These are phyloP conservation scores for Dothistroma pini DNA, from an alignment of 2,329 filamentous ascomycete genomes.

Conservation along the genomic window DNA sequence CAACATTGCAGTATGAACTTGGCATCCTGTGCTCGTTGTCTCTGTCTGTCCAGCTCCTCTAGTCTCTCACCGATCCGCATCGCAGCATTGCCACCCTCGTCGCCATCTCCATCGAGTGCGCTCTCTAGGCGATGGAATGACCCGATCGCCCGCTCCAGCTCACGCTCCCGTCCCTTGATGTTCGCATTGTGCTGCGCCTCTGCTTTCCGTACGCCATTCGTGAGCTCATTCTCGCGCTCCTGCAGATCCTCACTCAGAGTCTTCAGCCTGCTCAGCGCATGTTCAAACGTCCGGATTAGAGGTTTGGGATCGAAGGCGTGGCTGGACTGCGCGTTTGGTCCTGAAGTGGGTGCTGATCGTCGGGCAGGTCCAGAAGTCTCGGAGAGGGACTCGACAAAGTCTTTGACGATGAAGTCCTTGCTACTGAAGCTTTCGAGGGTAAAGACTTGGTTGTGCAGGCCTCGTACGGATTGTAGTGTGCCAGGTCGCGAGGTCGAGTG, in stretches of 20 bases:
- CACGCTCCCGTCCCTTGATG: conserved; percentile 77
- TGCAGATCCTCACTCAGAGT: conserved; percentile 78
- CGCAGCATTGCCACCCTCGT: conserved; percentile 75
- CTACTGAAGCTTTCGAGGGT: conserved; percentile 69
- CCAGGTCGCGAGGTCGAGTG: conserved; percentile 27
- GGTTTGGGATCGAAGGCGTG: conserved; percentile 86
- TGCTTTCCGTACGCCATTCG: conserved; percentile 83
- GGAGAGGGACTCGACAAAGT: conserved; percentile 91
- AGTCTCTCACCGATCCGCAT: conserved; percentile 92
- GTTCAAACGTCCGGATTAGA: conserved; percentile 89
- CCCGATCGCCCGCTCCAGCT: conserved; percentile 86
- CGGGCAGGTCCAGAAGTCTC: conserved; percentile 78
- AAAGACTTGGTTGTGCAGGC: conserved; percentile 52
- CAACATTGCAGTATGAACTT: conserved; percentile 96
- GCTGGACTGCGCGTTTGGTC: conserved; percentile 30
- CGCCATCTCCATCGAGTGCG: conserved; percentile 59
- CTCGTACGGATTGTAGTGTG: conserved; percentile 28
- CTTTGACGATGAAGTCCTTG: conserved; percentile 91
- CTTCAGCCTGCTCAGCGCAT: conserved; percentile 65
- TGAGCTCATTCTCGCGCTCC: conserved; percentile 83
- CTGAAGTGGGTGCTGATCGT: conserved; percentile 59
- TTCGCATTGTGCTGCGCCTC: conserved; percentile 91
- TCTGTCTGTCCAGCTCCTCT: conserved; percentile 90
- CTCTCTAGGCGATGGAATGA: conserved; percentile 88
- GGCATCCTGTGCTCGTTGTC: conserved; percentile 84